These are phyloP conservation scores for Barnettozyma sucrosica DNA, from an alignment of 805 yeast genomes.

Conservation along the genomic window DNA sequence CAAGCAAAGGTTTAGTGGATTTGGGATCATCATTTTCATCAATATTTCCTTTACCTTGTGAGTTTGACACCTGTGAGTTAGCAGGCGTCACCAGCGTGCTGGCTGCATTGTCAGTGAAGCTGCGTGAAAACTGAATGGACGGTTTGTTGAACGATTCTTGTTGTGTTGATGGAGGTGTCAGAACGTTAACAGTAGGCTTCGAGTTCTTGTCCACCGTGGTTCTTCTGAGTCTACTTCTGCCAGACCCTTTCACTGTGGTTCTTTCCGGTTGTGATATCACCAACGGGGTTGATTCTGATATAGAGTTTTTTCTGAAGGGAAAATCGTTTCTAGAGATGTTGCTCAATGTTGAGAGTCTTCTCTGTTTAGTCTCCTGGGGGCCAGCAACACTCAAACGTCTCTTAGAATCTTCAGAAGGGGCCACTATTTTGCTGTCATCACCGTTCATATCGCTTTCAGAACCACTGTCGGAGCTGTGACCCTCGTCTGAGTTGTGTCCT, in stretches of 20 bases:
- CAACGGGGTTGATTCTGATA: conserved; percentile 2
- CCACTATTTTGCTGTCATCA: conserved; percentile 10
- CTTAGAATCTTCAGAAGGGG: not conserved
- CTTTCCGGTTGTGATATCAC: conserved; percentile 4
- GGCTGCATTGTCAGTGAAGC: not conserved
- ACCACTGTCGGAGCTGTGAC: conserved; percentile 13
- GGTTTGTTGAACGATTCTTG: not conserved
- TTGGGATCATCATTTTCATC: conserved; percentile 2
- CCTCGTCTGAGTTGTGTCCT: conserved; percentile 9
- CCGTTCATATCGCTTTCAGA: conserved; percentile 9
- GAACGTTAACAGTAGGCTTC: conserved; percentile 2
- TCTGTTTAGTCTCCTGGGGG: conserved; percentile 23
- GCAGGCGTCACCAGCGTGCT: not conserved
- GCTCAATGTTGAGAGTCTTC: conserved; percentile 36
- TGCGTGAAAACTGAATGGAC: not conserved
- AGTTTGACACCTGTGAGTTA: conserved; percentile 1
- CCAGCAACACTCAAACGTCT: conserved; percentile 18
- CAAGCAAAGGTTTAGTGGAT: not conserved
- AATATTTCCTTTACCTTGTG: conserved; percentile 5
- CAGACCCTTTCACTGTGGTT: not conserved
- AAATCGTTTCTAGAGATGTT: conserved; percentile 27
- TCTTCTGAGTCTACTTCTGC: not conserved
- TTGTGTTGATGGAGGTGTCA: conserved; percentile 14
- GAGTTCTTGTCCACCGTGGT: not conserved
- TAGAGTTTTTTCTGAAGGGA: conserved; percentile 27